phyloP scores from a whole-genome alignment of 2,329 filamentous ascomycete species.

The Fusarium hostae region DNA sequence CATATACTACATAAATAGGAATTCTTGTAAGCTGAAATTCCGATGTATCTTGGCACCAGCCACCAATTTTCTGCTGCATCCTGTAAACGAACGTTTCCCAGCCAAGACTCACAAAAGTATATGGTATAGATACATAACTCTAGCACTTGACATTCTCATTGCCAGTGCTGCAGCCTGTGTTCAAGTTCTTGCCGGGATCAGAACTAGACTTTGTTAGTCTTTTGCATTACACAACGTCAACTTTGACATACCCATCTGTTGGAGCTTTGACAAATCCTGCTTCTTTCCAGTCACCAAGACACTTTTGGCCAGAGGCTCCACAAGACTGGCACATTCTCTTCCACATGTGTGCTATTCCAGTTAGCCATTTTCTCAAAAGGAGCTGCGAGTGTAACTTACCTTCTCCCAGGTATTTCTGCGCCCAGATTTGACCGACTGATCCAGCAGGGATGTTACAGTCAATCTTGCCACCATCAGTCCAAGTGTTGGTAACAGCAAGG shows the following conservation, averaged over 20 bases:
- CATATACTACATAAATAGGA: accelerated
- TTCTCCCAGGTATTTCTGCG: neutral
- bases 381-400: neutral
- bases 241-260: neutral
- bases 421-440: neutral
- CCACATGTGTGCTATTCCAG: neutral
- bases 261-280: neutral
- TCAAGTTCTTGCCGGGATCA: neutral
- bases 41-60: accelerated
- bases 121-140: neutral
- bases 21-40: accelerated
- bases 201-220: accelerated
- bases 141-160: neutral
- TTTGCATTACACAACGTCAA: accelerated
- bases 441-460: neutral
- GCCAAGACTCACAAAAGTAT: neutral
- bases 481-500: neutral
- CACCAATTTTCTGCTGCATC: accelerated
- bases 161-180: neutral
- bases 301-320: neutral
- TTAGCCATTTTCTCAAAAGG: accelerated
- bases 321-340: neutral
- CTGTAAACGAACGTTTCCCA: accelerated
- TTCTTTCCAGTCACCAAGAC: neutral
- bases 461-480: neutral